Evolutionary conservation across 148 eudicot species (phyloP).

Genomic region (Oxyria digyna): DNA sequence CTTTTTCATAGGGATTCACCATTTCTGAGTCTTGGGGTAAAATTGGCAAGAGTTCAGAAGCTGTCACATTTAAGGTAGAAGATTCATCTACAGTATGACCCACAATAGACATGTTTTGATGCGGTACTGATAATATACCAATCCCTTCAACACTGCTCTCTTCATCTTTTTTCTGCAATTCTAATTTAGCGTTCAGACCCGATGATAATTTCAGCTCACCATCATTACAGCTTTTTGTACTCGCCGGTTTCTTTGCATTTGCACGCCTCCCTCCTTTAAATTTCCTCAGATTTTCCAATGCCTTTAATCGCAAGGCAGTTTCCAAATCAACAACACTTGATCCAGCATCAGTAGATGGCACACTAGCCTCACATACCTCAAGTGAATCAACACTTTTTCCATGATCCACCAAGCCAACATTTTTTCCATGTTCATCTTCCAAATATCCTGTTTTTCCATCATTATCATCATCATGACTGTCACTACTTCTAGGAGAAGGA

Average conservation of each 20-base stretch:
- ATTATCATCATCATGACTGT: conserved; percentile 40
- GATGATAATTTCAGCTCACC: conserved; percentile 17
- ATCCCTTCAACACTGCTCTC: conserved; percentile 11
- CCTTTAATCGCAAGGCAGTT: conserved; percentile 54
- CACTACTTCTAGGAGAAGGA: conserved; percentile 54
- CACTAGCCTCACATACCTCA: conserved; percentile 15
- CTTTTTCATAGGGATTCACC: not conserved
- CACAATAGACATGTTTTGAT: conserved; percentile 10
- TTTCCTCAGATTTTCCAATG: conserved; percentile 74
- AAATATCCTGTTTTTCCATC: conserved; percentile 15
- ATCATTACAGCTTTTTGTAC: conserved; percentile 12
- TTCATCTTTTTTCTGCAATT: conserved; percentile 7
- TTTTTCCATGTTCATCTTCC: conserved; percentile 19
- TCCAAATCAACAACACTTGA: conserved; percentile 43
- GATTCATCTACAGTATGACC: not conserved
- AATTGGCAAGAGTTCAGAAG: not conserved
- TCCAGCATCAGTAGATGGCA: conserved; percentile 15
- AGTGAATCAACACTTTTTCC: conserved; percentile 4
- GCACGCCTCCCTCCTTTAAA: conserved; percentile 28
- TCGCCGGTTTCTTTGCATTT: conserved; percentile 15
- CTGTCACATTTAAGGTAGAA: not conserved
- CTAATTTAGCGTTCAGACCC: conserved; percentile 11
- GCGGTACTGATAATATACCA: not conserved
- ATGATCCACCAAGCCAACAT: conserved; percentile 15
- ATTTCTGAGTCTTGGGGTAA: conserved; percentile 1